Conservation (phyloP, 2,329 filamentous ascomycete genomes). For the Fusarium humuli region DNA sequence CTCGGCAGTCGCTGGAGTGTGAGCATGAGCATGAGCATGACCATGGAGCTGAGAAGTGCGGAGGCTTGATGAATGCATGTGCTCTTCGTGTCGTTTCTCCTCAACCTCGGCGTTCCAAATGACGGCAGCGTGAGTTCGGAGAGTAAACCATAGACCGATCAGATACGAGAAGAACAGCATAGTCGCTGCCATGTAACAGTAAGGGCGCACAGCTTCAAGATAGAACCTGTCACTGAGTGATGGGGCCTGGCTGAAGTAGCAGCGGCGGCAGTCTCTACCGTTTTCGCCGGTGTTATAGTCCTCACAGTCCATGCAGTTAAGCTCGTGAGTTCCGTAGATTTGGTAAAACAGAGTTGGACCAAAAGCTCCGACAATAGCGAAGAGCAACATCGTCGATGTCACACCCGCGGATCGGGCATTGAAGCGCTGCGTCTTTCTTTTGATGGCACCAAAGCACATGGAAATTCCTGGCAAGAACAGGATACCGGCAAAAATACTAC, state of each 20-base stretch:
- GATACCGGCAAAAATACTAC: slow-evolving; percentile 97
- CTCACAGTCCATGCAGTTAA: slow-evolving; percentile 80
- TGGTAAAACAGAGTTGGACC: slow-evolving; percentile 97
- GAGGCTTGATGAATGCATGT: slow-evolving; percentile 50
- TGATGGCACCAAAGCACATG: slow-evolving; percentile 98
- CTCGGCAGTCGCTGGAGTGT: slow-evolving; percentile 54
- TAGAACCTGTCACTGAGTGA: slow-evolving; percentile 90
- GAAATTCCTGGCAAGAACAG: slow-evolving; percentile 93
- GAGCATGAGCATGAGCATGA: slow-evolving; percentile 51
- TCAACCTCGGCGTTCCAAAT: slow-evolving; percentile 93
- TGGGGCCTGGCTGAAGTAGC: slow-evolving; percentile 91
- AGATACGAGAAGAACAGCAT: slow-evolving; percentile 93
- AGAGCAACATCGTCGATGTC: slow-evolving; percentile 96
- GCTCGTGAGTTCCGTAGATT: slow-evolving; percentile 96
- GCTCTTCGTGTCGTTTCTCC: slow-evolving; percentile 76
- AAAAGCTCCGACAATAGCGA: slow-evolving; percentile 95
- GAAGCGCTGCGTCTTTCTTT: slow-evolving; percentile 97
- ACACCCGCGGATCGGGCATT: slow-evolving; percentile 96
- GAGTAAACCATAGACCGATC: slow-evolving; percentile 93
- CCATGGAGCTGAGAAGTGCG: slow-evolving; percentile 52
- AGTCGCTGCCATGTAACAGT: slow-evolving; percentile 87
- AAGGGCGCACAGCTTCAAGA: slow-evolving; percentile 88
- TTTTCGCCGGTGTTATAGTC: slow-evolving; percentile 56
- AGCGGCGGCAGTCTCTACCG: slow-evolving; percentile 84
- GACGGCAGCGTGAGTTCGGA: slow-evolving; percentile 93